A percentile compares a stretch with the other conserved stretches of the same genome.
phyloP scores from a whole-genome alignment of 2,329 filamentous ascomycete genomes.

The Neophaeococcomyces mojaviensis region DNA sequence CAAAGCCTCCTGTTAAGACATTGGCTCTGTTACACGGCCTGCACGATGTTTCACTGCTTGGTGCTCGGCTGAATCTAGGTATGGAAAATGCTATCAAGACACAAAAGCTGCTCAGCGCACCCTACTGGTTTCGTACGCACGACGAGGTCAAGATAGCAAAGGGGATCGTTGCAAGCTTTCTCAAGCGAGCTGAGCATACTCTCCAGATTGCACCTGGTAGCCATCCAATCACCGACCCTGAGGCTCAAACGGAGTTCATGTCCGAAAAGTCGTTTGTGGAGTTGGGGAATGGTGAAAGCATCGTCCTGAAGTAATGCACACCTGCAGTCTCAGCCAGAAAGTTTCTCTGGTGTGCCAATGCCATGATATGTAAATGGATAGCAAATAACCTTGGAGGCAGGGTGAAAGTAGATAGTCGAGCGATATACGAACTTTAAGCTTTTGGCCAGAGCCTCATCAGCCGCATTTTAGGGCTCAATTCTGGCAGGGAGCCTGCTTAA shows the following conservation, averaged over 20 bases:
- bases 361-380: too few species aligned
- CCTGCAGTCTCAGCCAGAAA: too few species aligned
- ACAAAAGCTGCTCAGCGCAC: conserved; percentile 45
- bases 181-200: conserved; percentile 39
- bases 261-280: conserved; percentile 38
- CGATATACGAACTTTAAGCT: too few species aligned
- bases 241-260: conserved; percentile 34
- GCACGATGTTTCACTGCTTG: conserved; percentile 50
- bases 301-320: conserved; percentile 43
- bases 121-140: conserved; percentile 60
- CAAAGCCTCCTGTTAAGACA: conserved; percentile 42
- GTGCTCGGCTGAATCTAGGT: conserved; percentile 52
- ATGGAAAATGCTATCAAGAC: conserved; percentile 54
- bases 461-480: too few species aligned
- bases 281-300: conserved; percentile 49
- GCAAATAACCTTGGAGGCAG: too few species aligned
- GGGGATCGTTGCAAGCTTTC: conserved; percentile 28
- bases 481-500: too few species aligned
- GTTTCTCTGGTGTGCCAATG: too few species aligned
- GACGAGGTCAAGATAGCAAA: conserved; percentile 27
- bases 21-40: conserved; percentile 58
- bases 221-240: conserved; percentile 9
- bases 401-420: too few species aligned
- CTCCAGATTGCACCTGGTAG: background rate
- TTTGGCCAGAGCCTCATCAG: too few species aligned